These are phyloP conservation scores for Aspergillus funiculosus DNA, from an alignment of 495 filamentous ascomycete species.

Conservation along the genomic window DNA sequence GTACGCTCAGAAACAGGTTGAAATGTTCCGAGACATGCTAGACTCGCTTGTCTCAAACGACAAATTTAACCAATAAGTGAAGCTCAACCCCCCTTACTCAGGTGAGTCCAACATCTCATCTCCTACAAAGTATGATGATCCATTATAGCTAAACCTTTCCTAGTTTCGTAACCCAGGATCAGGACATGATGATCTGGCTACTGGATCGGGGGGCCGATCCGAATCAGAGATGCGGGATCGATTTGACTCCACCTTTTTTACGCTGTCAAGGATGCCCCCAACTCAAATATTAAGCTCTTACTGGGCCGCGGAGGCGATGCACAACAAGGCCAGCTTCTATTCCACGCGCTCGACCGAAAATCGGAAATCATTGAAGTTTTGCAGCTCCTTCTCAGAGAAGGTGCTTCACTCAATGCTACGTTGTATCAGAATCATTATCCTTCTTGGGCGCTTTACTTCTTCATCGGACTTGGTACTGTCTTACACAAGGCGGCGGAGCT, in stretches of 20 bases:
- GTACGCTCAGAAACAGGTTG: no score
- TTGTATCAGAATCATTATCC: constrained; percentile 11
- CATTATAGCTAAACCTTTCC: no score
- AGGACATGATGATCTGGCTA: constrained; percentile 24
- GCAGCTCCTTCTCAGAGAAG: constrained; percentile 11
- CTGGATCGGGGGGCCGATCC: constrained; percentile 24
- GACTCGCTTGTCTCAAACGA: no score
- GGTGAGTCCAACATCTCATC: no score
- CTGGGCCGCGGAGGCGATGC: constrained; percentile 17
- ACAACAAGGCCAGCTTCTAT: constrained; percentile 20
- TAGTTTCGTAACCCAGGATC: no score
- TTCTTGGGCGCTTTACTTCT: not conserved
- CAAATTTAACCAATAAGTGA: no score
- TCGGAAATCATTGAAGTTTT: constrained; percentile 10
- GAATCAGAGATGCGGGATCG: constrained; percentile 16
- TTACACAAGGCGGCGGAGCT: no score
- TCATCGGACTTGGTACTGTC: no score
- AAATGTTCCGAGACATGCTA: no score
- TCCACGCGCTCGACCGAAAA: constrained; percentile 14
- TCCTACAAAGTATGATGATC: no score
- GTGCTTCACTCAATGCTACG: constrained; percentile 16
- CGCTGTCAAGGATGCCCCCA: constrained; percentile 12
- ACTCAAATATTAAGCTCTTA: constrained; percentile 12
- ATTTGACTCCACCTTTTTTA: constrained; percentile 19
- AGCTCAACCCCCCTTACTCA: no score